Evolutionary conservation across 1,139 yeast species (phyloP), one percentile per base, ranked within the genome.

Genomic region (Pichia terricola): DNA sequence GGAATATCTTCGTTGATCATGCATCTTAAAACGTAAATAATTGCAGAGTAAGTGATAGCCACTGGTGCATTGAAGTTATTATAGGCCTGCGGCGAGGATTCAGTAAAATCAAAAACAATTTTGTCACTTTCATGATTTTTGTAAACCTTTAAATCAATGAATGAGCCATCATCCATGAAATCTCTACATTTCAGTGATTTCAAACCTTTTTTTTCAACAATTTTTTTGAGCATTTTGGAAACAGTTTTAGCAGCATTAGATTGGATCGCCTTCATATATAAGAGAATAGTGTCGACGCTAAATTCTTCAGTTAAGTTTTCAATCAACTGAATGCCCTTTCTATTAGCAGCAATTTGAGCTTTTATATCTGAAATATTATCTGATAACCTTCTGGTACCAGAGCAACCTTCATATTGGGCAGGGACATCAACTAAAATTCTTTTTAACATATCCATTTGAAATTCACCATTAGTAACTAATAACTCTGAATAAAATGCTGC

Each of bases 331-430:
- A 77, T 76, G 35, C 85, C 85, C 54, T 74, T 75, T 56, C 75
- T 76, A 55, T 79, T 79, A 26, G 84, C 80, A 3, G 85, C 82
- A 49, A 79, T 72, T 53, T 78, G 82, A 0, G 85, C 85, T 56
- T 77, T 77, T 47, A 79, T 56, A 54, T 79, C 85, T 6, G 79
- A 70, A 22, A 79, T 59, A 46, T 78, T 76, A 58, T 79, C 85
- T 28, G 68, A 66, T 33, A 78, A 59, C 45, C 76, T 71, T 54
- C 85, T 68, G 0, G 83, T 69, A 32, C 84, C 84, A 28, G 78
- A 70, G 52, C 80, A 75, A 3, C 80, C 81, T 34, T 77, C 74
- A 45, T 62, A 70, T 54, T 67, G 63, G 16, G 59, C 55, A 2
- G 86, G 85, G 40, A 72, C 75, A 11, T 68, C 69, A 40, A 69